Conservation (phyloP, 169 alveolate genomes). For the Plasmodium gonderi region DNA sequence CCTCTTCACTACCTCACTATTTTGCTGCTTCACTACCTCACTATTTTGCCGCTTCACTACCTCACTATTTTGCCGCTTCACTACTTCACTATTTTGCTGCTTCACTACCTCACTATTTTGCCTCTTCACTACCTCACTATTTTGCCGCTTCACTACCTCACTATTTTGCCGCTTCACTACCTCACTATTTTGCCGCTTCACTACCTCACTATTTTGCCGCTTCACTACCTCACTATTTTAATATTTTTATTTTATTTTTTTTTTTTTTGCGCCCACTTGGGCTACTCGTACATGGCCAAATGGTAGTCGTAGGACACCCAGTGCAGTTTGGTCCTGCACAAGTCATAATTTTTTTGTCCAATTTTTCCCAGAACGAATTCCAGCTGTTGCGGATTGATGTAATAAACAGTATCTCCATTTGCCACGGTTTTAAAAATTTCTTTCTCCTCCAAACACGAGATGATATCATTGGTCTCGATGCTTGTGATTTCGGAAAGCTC, state of each 20-base stretch:
- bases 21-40: neutral
- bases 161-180: no score
- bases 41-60: neutral
- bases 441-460: constrained; percentile 89
- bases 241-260: no score
- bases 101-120: neutral
- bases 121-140: no score
- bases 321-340: constrained; percentile 86
- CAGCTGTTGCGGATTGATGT: constrained; percentile 86
- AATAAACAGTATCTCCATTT: constrained; percentile 87
- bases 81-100: neutral
- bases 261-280: no score
- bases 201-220: no score
- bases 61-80: neutral
- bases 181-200: no score
- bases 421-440: constrained; percentile 86
- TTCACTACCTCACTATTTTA: no score
- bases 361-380: constrained; percentile 81
- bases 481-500: constrained; percentile 88
- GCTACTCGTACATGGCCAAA: constrained; percentile 84
- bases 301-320: constrained; percentile 92
- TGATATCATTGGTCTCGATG: constrained; percentile 89
- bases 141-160: no score
- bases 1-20: neutral
- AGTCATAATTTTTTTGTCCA: constrained; percentile 85